phyloP scores from a whole-genome alignment of 2,329 filamentous ascomycete species.

The Fusarium tjaetaba region DNA sequence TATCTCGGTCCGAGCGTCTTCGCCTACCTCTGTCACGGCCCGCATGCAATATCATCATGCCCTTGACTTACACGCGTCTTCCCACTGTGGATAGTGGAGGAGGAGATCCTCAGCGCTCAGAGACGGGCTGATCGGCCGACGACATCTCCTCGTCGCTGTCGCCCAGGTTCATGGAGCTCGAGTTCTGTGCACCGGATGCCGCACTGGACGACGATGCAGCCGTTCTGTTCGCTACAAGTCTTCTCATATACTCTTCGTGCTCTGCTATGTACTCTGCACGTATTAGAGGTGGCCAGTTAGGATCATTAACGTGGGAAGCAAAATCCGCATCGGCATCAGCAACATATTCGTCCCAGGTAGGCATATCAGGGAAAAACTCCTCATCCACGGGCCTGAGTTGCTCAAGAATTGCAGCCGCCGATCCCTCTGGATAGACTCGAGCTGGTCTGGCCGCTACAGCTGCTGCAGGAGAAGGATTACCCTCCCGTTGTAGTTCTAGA shows the following conservation, averaged over 20 bases:
- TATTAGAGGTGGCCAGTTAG: background rate
- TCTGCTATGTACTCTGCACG: background rate
- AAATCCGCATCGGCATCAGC: background rate
- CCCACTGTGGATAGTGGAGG: background rate
- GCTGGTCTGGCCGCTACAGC: background rate
- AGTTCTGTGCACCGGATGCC: background rate
- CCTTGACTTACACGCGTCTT: slow-evolving; percentile 16
- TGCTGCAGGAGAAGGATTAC: background rate
- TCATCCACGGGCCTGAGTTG: background rate
- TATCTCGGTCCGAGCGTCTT: slow-evolving; percentile 6
- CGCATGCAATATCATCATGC: background rate
- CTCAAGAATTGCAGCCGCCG: background rate
- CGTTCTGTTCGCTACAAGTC: background rate
- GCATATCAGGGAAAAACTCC: too few relatives aligned
- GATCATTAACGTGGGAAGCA: background rate
- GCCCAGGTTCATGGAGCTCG: background rate
- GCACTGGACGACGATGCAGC: background rate
- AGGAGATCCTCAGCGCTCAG: background rate
- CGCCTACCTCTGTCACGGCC: background rate
- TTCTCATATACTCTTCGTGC: background rate
- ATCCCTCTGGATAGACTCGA: background rate
- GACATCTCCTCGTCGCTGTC: background rate
- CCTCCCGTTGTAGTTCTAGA: background rate
- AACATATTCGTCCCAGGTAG: background rate
- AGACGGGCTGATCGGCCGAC: background rate